These are phyloP conservation scores for Podaxis rugospora DNA, from an alignment of 768 basidiomycete genomes.

Conservation along the genomic window DNA sequence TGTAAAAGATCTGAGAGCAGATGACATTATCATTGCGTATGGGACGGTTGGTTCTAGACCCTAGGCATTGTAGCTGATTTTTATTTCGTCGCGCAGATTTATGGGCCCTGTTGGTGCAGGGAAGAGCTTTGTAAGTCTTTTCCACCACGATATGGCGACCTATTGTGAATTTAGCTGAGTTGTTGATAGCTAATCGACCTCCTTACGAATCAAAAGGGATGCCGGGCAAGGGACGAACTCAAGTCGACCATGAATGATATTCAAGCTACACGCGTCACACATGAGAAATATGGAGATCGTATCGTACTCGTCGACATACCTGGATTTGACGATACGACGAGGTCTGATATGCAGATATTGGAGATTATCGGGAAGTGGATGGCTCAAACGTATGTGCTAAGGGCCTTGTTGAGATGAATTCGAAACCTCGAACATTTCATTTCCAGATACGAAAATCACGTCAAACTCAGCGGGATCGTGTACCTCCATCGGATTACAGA, in stretches of 20 bases:
- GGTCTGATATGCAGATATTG: slow-evolving; percentile 2
- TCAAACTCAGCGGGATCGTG: slow-evolving; percentile 27
- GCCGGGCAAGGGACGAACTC: background rate
- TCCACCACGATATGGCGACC: background rate
- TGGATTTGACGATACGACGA: slow-evolving; percentile 5
- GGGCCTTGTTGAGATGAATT: no score
- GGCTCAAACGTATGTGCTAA: background rate
- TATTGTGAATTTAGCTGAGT: no score
- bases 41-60: background rate
- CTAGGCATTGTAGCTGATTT: background rate
- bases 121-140: slow-evolving; percentile 9
- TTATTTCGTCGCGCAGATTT: background rate
- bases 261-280: background rate
- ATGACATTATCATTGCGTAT: slow-evolving; percentile 1
- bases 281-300: slow-evolving; percentile 5
- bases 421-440: background rate
- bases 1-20: background rate
- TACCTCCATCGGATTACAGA: slow-evolving; percentile 42
- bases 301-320: slow-evolving; percentile 10
- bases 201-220: background rate
- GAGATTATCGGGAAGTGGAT: slow-evolving; percentile 2
- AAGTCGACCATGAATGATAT: background rate
- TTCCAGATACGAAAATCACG: background rate
- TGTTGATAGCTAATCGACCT: slow-evolving; percentile 8
- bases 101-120: slow-evolving; percentile 8